These are phyloP conservation scores for Chaetomium cochliodes DNA, from an alignment of 495 filamentous ascomycete species.

Conservation along the genomic window DNA sequence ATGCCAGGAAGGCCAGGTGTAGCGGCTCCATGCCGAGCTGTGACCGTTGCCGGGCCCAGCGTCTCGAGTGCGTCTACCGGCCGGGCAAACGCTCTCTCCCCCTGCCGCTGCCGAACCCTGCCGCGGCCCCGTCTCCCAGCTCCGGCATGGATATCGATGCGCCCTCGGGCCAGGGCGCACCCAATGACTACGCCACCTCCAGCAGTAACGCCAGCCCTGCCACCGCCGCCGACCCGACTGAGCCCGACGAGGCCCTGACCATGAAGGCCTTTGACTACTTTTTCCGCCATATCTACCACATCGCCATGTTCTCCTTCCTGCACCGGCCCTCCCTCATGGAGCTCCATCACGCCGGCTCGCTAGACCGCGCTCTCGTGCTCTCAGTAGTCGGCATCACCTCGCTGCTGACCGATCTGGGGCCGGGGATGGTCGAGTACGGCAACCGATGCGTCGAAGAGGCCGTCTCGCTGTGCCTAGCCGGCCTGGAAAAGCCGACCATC, in stretches of 20 bases:
- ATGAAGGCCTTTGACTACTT: constrained; percentile 48
- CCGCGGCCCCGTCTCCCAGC: constrained; percentile 8
- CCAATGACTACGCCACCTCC: constrained; percentile 26
- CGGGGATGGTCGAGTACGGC: constrained; percentile 45
- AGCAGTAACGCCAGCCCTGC: constrained; percentile 30
- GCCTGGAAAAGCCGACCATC: constrained; percentile 48
- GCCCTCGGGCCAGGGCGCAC: constrained; percentile 12
- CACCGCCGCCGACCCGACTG: constrained; percentile 22
- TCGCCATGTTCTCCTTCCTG: constrained; percentile 51
- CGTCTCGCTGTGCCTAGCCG: constrained; percentile 42
- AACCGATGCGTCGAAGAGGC: constrained; percentile 49
- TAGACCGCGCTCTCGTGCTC: constrained; percentile 48
- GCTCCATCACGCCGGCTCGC: constrained; percentile 48
- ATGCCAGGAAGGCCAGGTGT: constrained; percentile 50
- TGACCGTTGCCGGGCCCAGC: constrained; percentile 47
- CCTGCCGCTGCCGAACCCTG: not conserved
- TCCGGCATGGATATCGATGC: constrained; percentile 20
- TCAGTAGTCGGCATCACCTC: constrained; percentile 50
- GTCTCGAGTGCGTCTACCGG: constrained; percentile 51
- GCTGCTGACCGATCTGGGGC: constrained; percentile 46
- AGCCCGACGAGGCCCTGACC: constrained; percentile 43
- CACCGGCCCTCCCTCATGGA: constrained; percentile 54
- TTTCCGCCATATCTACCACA: constrained; percentile 52
- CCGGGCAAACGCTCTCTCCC: constrained; percentile 45
- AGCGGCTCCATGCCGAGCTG: constrained; percentile 49